These are phyloP conservation scores for Ceratobasidium papillatum DNA, from an alignment of 1,284 basidiomycete genomes.

Conservation along the genomic window DNA sequence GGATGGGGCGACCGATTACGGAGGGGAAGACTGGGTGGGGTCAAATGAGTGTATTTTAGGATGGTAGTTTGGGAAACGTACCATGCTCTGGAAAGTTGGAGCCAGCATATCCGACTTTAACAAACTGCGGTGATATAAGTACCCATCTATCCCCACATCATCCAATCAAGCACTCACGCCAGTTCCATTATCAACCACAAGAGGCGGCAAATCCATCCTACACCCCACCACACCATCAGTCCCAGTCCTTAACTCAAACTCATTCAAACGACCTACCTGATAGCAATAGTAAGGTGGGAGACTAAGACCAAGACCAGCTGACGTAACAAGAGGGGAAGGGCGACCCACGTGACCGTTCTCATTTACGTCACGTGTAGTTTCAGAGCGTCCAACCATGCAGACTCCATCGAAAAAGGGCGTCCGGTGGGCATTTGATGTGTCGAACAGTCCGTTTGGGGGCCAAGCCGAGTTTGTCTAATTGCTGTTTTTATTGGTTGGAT, in stretches of 20 bases:
- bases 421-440: slow-evolving; percentile 43
- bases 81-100: slow-evolving; percentile 99
- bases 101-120: slow-evolving; percentile 98
- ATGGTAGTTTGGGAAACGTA: slow-evolving; percentile 52
- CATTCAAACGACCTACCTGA: neutral
- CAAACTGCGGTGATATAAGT: slow-evolving; percentile 68
- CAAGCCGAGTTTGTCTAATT: slow-evolving; percentile 8
- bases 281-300: slow-evolving; percentile 19
- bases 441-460: slow-evolving; percentile 39
- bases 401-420: slow-evolving; percentile 39
- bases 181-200: slow-evolving; percentile 98
- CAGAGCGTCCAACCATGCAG: slow-evolving; percentile 8
- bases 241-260: neutral
- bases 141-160: slow-evolving; percentile 31
- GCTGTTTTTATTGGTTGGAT: neutral
- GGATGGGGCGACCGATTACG: slow-evolving; percentile 94
- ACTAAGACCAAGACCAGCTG: neutral
- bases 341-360: slow-evolving; percentile 20
- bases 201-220: slow-evolving; percentile 58
- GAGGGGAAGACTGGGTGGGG: slow-evolving; percentile 85
- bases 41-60: neutral
- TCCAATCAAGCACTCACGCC: slow-evolving; percentile 69
- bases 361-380: slow-evolving; percentile 35
- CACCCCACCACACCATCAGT: neutral
- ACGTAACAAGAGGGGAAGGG: slow-evolving; percentile 3